Percentiles rank a stretch among this genome's conserved stretches.
phyloP scores from a whole-genome alignment of 1,139 yeast species.

The Taphrina wiesneri region DNA sequence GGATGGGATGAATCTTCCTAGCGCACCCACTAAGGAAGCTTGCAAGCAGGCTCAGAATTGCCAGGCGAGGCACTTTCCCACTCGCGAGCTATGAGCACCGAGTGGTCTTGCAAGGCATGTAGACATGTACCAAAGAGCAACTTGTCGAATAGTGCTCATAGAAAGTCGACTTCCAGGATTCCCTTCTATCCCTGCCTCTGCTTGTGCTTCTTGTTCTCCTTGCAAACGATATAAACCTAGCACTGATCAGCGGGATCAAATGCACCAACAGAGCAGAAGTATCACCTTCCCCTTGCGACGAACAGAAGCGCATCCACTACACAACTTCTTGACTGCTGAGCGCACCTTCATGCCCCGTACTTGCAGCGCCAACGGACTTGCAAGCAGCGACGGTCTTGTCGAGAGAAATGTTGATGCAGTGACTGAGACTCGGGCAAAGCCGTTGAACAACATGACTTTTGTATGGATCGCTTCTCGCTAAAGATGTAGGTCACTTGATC shows the following conservation, averaged over 20 bases:
- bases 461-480: neutral
- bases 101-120: too few relatives aligned
- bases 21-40: too few relatives aligned
- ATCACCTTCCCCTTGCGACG: constrained; percentile 28
- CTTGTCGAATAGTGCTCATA: neutral
- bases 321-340: constrained; percentile 32
- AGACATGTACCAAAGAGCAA: too few relatives aligned
- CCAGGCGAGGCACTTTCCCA: too few relatives aligned
- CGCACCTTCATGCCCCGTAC: constrained; percentile 28
- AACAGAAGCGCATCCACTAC: constrained; percentile 23
- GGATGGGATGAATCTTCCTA: too few relatives aligned
- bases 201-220: constrained; percentile 33
- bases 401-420: neutral
- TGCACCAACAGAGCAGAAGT: neutral
- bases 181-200: constrained; percentile 30
- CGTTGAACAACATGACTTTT: neutral
- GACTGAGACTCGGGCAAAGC: neutral
- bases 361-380: neutral
- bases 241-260: neutral
- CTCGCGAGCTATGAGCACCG: too few relatives aligned
- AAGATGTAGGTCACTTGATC: neutral
- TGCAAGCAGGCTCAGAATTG: too few relatives aligned
- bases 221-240: constrained; percentile 27
- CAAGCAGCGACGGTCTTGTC: neutral
- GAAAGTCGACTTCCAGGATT: neutral